phyloP scores from a whole-genome alignment of 371 early-diverging fungal species.

The Mortierella sp. region DNA sequence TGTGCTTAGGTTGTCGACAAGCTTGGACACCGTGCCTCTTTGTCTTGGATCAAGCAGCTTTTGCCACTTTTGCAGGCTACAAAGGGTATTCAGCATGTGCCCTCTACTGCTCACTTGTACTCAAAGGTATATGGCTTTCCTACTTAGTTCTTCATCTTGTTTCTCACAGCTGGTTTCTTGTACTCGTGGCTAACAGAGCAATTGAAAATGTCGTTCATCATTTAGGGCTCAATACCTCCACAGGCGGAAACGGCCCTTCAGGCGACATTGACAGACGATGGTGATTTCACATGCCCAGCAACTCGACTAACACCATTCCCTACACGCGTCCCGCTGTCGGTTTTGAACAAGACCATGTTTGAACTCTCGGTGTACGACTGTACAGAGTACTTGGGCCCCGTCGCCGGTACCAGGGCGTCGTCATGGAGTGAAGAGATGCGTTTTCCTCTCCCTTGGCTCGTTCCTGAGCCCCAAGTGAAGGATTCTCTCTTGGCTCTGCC shows the following conservation, averaged over 20 bases:
- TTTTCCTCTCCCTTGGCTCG: constrained; percentile 51
- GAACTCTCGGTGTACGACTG: constrained; percentile 55
- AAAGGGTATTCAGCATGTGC: constrained; percentile 34
- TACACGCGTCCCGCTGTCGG: constrained; percentile 40
- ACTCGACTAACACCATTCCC: constrained; percentile 37
- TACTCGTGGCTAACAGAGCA: not conserved
- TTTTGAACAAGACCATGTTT: constrained; percentile 56
- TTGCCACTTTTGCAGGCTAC: constrained; percentile 43
- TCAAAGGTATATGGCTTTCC: constrained; percentile 17
- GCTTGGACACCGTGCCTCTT: constrained; percentile 32
- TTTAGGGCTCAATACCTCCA: not conserved
- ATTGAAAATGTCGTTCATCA: not conserved
- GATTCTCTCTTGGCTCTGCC: constrained; percentile 41
- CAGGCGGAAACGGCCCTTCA: constrained; percentile 10
- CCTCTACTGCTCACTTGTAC: constrained; percentile 30
- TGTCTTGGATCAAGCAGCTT: constrained; percentile 44
- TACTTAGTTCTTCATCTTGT: not conserved
- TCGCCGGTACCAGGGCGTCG: constrained; percentile 46
- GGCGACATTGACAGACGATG: constrained; percentile 40
- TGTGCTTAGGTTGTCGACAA: constrained; percentile 26
- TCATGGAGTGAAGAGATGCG: constrained; percentile 56
- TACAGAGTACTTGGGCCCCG: constrained; percentile 52
- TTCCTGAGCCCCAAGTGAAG: constrained; percentile 51
- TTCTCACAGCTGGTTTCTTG: not conserved
- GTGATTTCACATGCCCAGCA: constrained; percentile 34